Conservation (phyloP, 192 early-diverging fungal genomes). For the Chytriomyces hyalinus region DNA sequence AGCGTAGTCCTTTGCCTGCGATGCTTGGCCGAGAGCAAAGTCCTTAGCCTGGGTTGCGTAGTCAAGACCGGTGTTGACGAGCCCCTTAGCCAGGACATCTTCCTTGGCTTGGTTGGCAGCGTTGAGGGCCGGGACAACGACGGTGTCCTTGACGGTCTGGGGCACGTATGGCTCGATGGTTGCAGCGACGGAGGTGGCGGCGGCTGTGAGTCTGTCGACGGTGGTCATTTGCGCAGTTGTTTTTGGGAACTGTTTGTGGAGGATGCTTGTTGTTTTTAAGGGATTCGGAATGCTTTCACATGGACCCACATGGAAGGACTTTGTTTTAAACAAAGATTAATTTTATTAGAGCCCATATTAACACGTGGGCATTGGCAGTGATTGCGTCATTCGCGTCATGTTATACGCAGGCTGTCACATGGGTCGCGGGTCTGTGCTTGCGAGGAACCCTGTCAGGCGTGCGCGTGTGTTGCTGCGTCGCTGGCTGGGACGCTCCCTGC, state of each 20-base stretch:
- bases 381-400: too few relatives aligned
- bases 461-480: too few relatives aligned
- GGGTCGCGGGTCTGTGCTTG: too few relatives aligned
- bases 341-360: too few relatives aligned
- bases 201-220: background rate
- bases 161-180: constrained; percentile 54
- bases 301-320: too few relatives aligned
- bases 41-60: constrained; percentile 33
- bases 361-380: too few relatives aligned
- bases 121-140: constrained; percentile 5
- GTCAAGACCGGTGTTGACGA: background rate
- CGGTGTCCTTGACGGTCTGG: constrained; percentile 48
- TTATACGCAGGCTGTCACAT: too few relatives aligned
- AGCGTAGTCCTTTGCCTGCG: constrained; percentile 33
- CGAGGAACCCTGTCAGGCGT: too few relatives aligned
- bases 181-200: constrained; percentile 33
- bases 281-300: too few relatives aligned
- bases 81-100: constrained; percentile 10
- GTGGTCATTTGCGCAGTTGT: constrained; percentile 7
- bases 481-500: too few relatives aligned
- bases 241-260: background rate
- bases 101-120: constrained; percentile 24
- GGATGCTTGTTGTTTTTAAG: background rate
- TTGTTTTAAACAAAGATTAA: too few relatives aligned
- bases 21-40: constrained; percentile 1